Percentiles rank a stretch among this genome's conserved stretches.
phyloP scores from a whole-genome alignment of 192 early-diverging fungal species.

The Backusella westeae region DNA sequence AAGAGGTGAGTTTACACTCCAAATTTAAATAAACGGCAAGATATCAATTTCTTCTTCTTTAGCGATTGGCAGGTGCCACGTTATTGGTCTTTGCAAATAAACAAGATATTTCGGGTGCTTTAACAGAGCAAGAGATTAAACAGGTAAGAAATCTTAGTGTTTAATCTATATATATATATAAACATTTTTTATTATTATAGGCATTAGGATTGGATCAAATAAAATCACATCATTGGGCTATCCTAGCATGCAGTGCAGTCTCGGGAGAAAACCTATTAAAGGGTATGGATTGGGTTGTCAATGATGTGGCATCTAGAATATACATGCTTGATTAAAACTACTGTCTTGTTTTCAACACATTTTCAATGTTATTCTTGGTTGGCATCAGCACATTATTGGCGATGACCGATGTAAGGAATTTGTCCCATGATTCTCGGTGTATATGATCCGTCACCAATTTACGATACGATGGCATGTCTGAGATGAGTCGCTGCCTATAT shows the following conservation, averaged over 20 bases:
- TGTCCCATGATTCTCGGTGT: background rate
- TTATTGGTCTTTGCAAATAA: conserved; percentile 97
- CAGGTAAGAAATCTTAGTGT: conserved; percentile 40
- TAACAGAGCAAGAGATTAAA: conserved; percentile 67
- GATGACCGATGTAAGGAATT: background rate
- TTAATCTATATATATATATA: too few species aligned
- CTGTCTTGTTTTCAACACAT: background rate
- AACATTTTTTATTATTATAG: conserved; percentile 26
- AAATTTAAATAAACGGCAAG: too few species aligned
- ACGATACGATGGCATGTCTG: background rate
- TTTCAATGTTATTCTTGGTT: background rate
- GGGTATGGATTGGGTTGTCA: conserved; percentile 94
- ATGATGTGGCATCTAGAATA: conserved; percentile 86
- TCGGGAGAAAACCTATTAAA: conserved; percentile 80
- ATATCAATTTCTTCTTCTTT: background rate
- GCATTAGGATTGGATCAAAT: conserved; percentile 69
- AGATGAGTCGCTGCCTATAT: background rate
- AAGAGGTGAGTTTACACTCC: conserved; percentile 63
- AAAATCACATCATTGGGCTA: conserved; percentile 90
- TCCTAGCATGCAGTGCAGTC: conserved; percentile 88
- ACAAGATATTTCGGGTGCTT: conserved; percentile 89
- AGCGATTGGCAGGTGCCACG: conserved; percentile 81
- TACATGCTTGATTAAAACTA: conserved; percentile 64
- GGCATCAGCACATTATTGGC: background rate
- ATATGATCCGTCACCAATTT: background rate